Conservation (phyloP, 2,329 filamentous ascomycete genomes). For the Fusarium foetens region DNA sequence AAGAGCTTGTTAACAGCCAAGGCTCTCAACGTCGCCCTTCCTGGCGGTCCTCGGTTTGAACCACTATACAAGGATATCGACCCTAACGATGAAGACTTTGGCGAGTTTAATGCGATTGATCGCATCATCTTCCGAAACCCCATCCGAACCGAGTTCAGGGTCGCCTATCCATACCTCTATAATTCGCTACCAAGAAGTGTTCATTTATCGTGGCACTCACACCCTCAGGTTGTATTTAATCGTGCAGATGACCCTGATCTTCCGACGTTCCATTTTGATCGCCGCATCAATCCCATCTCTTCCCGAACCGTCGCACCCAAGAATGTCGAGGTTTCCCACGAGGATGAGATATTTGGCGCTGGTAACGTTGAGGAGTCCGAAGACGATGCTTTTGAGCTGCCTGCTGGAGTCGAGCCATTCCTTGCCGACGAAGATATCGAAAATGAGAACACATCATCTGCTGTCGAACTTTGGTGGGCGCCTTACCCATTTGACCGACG, state of each 20-base stretch:
- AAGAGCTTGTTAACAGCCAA: constrained; percentile 97
- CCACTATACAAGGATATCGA: constrained; percentile 98
- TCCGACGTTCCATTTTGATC: constrained; percentile 97
- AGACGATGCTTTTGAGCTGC: constrained; percentile 87
- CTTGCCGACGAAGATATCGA: constrained; percentile 88
- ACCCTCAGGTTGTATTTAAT: constrained; percentile 92
- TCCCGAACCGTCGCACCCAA: constrained; percentile 93
- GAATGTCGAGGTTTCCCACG: constrained; percentile 90
- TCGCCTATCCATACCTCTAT: constrained; percentile 94
- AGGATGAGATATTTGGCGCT: constrained; percentile 90
- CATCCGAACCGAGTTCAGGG: constrained; percentile 93
- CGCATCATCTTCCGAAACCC: constrained; percentile 98
- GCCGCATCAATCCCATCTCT: constrained; percentile 97
- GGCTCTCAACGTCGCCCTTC: constrained; percentile 94
- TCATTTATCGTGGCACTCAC: constrained; percentile 90
- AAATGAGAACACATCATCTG: constrained; percentile 87
- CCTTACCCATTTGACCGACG: constrained; percentile 95
- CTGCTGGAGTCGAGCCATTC: constrained; percentile 84
- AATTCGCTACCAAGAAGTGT: constrained; percentile 96
- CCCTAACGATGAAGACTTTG: constrained; percentile 98
- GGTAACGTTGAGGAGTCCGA: constrained; percentile 79
- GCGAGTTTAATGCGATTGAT: constrained; percentile 99
- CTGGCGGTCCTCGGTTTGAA: constrained; percentile 96
- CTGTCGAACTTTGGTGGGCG: constrained; percentile 97
- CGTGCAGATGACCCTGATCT: constrained; percentile 87